These are phyloP conservation scores for Alternaria rosae DNA, from an alignment of 2,329 filamentous ascomycete genomes.

Conservation along the genomic window DNA sequence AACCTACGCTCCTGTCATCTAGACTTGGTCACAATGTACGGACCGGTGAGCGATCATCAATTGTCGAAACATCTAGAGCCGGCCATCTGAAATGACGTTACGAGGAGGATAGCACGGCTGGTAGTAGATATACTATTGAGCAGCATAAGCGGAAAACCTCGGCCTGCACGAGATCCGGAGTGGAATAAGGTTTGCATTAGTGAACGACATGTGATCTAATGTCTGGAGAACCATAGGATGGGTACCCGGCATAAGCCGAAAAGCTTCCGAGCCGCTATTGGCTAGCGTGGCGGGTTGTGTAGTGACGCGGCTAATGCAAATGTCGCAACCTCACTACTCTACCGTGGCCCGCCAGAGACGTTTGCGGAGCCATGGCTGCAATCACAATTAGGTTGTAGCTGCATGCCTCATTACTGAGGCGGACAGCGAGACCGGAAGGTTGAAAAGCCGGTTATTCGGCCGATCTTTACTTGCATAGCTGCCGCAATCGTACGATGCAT, in stretches of 20 bases:
- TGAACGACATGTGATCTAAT: not conserved
- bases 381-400: constrained; percentile 9
- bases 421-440: not conserved
- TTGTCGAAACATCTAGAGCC: not conserved
- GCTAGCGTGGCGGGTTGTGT: not conserved
- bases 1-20: not conserved
- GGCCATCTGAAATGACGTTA: not conserved
- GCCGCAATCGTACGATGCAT: constrained; percentile 15
- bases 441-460: constrained; percentile 7
- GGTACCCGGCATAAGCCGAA: constrained; percentile 6
- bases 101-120: not conserved
- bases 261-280: constrained; percentile 4
- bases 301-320: constrained; percentile 9
- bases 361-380: not conserved
- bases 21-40: not conserved
- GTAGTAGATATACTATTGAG: not conserved
- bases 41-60: not conserved
- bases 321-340: constrained; percentile 1
- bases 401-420: not conserved
- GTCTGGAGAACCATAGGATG: not conserved
- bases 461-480: constrained; percentile 9
- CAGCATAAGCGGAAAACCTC: constrained; percentile 1
- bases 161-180: not conserved
- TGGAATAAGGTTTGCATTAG: constrained; percentile 12
- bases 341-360: not conserved